phyloP scores from a whole-genome alignment of 2,329 filamentous ascomycete genomes.

The Verticillium longisporum region DNA sequence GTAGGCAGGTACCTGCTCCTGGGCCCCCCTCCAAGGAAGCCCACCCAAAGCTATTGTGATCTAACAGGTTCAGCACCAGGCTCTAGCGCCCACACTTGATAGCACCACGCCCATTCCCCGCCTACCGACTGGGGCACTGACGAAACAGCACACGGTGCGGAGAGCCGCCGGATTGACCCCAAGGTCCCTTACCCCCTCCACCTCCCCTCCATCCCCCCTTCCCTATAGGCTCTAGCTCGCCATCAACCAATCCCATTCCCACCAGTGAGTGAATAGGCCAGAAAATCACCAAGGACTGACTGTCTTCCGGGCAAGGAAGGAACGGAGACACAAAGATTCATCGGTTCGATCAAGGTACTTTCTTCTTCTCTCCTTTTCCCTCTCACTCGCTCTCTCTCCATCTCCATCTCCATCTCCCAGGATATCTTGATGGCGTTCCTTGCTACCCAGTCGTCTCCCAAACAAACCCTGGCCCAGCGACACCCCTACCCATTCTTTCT shows the following conservation, averaged over 20 bases:
- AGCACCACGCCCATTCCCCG: constrained; percentile 2
- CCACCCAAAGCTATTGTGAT: background rate
- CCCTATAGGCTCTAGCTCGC: background rate
- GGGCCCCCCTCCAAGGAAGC: background rate
- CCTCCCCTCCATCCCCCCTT: background rate
- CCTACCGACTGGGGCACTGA: background rate
- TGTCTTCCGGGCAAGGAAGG: background rate
- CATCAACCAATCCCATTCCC: background rate
- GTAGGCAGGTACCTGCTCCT: no score
- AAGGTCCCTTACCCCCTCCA: background rate
- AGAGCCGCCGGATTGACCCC: background rate
- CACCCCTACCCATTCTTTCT: background rate
- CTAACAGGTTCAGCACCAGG: background rate
- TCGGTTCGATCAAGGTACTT: background rate
- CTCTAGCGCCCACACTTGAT: background rate
- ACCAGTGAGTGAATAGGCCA: background rate
- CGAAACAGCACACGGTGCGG: constrained; percentile 3
- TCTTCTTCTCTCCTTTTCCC: background rate
- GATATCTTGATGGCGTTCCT: background rate
- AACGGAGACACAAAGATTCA: background rate
- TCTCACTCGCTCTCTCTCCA: no score
- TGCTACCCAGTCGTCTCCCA: background rate
- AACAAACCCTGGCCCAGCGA: background rate
- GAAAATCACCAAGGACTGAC: background rate
- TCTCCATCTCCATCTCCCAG: background rate